Percentiles rank a stretch among this genome's conserved stretches.
These are phyloP conservation scores for Exserohilum turcica DNA, from an alignment of 2,329 filamentous ascomycete species.

Conservation along the genomic window DNA sequence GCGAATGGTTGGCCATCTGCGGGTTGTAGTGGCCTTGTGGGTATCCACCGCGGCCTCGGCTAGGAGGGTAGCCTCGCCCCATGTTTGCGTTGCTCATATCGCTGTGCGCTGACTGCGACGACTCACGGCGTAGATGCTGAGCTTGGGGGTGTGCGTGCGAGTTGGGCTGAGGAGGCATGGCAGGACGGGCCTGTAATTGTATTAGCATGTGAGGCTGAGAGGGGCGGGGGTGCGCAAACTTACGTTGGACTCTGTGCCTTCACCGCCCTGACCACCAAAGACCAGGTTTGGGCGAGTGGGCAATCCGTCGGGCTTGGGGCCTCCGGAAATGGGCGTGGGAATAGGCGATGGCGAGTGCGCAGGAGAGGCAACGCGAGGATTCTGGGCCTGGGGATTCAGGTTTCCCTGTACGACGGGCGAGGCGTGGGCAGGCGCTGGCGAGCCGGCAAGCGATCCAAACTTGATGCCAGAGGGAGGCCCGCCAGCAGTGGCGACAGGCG, in stretches of 20 bases:
- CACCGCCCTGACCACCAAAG: slow-evolving; percentile 82
- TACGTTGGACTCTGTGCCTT: slow-evolving; percentile 71
- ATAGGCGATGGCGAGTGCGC: slow-evolving; percentile 91
- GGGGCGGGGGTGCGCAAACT: slow-evolving; percentile 49
- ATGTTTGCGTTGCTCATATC: slow-evolving; percentile 68
- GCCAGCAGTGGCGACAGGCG: slow-evolving; percentile 55
- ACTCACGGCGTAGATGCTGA: slow-evolving; percentile 84
- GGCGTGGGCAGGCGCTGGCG: slow-evolving; percentile 68
- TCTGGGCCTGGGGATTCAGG: slow-evolving; percentile 59
- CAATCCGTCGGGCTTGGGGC: slow-evolving; percentile 76
- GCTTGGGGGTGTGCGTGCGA: slow-evolving; percentile 59
- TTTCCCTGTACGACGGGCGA: slow-evolving; percentile 68
- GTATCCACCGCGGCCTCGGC: slow-evolving; percentile 56
- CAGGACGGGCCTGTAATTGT: slow-evolving; percentile 67
- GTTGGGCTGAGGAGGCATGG: slow-evolving; percentile 57
- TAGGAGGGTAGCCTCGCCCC: slow-evolving; percentile 48
- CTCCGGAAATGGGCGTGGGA: slow-evolving; percentile 84
- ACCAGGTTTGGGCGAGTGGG: slow-evolving; percentile 71
- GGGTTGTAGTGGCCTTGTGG: slow-evolving; percentile 56
- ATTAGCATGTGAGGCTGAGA: slow-evolving; percentile 19
- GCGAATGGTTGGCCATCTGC: slow-evolving; percentile 51
- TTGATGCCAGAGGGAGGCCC: slow-evolving; percentile 66
- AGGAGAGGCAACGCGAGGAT: slow-evolving; percentile 80
- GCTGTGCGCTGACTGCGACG: slow-evolving; percentile 79
- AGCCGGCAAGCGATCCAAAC: slow-evolving; percentile 75